These are phyloP conservation scores for Choanephora cucurbitarum DNA, from an alignment of 371 early-diverging fungal species.

Conservation along the genomic window DNA sequence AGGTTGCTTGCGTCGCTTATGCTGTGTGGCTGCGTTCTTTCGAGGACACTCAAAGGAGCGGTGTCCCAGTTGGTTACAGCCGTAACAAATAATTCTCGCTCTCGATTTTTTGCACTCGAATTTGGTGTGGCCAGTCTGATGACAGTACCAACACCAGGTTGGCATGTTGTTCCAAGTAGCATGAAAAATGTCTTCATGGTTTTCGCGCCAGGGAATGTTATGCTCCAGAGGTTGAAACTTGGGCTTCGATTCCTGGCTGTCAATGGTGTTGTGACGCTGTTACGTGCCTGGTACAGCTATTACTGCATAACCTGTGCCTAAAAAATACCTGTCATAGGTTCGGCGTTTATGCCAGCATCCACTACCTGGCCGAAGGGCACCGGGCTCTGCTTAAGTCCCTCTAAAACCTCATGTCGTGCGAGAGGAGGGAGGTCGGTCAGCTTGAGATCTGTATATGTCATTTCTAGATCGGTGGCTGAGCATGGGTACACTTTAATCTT, in stretches of 20 bases:
- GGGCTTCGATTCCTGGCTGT: too few species aligned
- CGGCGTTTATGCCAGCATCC: not conserved
- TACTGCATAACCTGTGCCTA: not conserved
- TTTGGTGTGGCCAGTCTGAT: conserved; percentile 2
- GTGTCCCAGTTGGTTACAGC: conserved; percentile 6
- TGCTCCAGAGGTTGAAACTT: not conserved
- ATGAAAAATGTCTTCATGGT: not conserved
- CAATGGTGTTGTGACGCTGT: too few species aligned
- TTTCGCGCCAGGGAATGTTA: not conserved
- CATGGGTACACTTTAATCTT: too few species aligned
- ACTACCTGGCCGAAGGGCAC: not conserved
- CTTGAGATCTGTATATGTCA: not conserved
- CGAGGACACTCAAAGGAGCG: conserved; percentile 9
- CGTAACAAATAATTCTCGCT: conserved; percentile 3
- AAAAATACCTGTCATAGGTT: not conserved
- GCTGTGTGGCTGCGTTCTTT: too few species aligned
- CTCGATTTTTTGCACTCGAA: not conserved
- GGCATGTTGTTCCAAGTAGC: conserved; percentile 12
- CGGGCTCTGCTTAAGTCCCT: not conserved
- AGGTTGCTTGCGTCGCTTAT: too few species aligned
- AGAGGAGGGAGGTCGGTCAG: not conserved
- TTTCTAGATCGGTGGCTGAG: too few species aligned
- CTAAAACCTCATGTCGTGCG: not conserved
- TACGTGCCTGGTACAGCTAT: not conserved
- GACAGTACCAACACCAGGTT: conserved; percentile 8